Base-by-base conservation (phyloP, 2,329 filamentous ascomycete genomes). In the Fusarium palustre region DNA sequence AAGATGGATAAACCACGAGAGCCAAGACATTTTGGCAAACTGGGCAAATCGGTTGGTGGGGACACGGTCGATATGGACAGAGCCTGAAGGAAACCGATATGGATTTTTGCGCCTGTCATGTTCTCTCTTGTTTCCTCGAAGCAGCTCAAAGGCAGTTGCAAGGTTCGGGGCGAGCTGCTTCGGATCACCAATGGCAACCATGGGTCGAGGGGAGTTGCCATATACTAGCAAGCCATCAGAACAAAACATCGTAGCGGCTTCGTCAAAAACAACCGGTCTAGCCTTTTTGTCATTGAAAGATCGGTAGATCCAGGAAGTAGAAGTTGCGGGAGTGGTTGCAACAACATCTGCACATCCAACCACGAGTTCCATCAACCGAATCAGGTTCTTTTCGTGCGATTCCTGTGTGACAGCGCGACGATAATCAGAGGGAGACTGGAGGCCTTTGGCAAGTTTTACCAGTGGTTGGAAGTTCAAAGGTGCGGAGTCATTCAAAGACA, bases 141-240 rank as follows among this genome's bases (percentile, higher is more conserved):
- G 31, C 24, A 43, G 0, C 22, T 55, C 62, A 3, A 50, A 20
- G 0, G 50, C 41, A 1, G 57, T 66, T 0, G 42, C 3, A 0
- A 67, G 38, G 0, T 30, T 41, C 1, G 64, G 64, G 2, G 42
- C 47, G 7, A 66, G 50, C 2, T 66, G 62, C 2, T 48, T 30
- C 0, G 47, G 50, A 2, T 67, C 64, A 0, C 62, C 62, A 0
- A 66, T 42, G 0, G 57, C 62, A 13, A 67, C 8, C 52, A 66
- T 63, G 0, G 52, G 57, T 0, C 63, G 33, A 5, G 63, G 62
- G 0, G 47, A 42, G 7, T 67, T 66, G 0, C 64, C 63, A 4
- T 50, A 54, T 0, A 63, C 57, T 3, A 66, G 0, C 0, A 66
- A 5, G 0, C 42, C 64, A 1, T 63, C 62, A 0, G 47, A 20